Conservation (phyloP, 2,329 filamentous ascomycete genomes). For the Xylariaceae sp. region DNA sequence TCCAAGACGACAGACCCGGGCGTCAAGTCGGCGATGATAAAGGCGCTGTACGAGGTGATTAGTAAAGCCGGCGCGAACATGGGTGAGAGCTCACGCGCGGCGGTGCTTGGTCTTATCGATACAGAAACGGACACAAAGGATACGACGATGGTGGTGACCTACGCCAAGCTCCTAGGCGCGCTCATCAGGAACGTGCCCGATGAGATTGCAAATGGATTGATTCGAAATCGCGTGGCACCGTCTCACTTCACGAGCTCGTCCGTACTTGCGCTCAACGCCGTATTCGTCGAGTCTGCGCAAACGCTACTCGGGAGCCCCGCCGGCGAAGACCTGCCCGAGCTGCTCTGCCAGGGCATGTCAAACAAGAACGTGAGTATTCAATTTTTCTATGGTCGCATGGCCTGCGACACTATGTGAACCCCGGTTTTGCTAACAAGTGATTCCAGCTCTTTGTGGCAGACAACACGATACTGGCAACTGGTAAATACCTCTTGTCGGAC, state of each 20-base stretch:
- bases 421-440: slow-evolving; percentile 8
- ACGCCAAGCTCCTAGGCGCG: slow-evolving; percentile 83
- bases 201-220: slow-evolving; percentile 57
- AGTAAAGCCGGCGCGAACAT: slow-evolving; percentile 93
- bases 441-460: slow-evolving; percentile 74
- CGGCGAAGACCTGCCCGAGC: slow-evolving; percentile 67
- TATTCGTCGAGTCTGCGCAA: slow-evolving; percentile 74
- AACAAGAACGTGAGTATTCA: slow-evolving; percentile 63
- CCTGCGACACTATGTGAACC: slow-evolving; percentile 2
- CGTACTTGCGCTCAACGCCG: slow-evolving; percentile 80
- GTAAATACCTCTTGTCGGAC: slow-evolving; percentile 77
- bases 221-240: slow-evolving; percentile 74
- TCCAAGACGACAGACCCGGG: slow-evolving; percentile 84
- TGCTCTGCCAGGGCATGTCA: slow-evolving; percentile 74
- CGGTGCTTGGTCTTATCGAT: slow-evolving; percentile 87
- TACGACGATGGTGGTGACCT: slow-evolving; percentile 77
- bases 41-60: slow-evolving; percentile 92
- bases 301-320: slow-evolving; percentile 62
- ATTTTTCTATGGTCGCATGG: too few species aligned
- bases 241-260: slow-evolving; percentile 72
- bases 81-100: slow-evolving; percentile 80
- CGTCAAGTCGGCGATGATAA: slow-evolving; percentile 93
- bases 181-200: slow-evolving; percentile 80
- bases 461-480: slow-evolving; percentile 82
- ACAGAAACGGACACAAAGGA: slow-evolving; percentile 72